Percentiles rank a stretch among this genome's conserved stretches.
Evolutionary conservation across 2,329 filamentous ascomycete species (phyloP).

Genomic region (Ophiostoma himal-ulmi): DNA sequence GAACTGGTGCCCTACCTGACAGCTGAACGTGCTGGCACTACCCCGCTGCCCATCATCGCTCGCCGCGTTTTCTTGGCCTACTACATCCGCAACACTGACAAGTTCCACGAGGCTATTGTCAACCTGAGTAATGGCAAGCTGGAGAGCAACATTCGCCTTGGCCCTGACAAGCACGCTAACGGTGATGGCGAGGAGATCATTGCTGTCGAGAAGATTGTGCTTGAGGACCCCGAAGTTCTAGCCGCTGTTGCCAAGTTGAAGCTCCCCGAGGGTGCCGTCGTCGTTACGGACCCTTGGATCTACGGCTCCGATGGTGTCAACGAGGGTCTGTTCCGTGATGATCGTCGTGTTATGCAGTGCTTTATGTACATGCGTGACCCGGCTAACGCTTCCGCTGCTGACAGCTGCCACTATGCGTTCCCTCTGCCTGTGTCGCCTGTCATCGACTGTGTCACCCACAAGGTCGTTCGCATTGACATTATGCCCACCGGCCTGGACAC

Average conservation of each 20-base stretch:
- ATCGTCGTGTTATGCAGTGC: conserved; percentile 46
- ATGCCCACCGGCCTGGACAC: conserved; percentile 49
- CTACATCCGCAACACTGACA: conserved; percentile 55
- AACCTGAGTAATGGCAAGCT: conserved; percentile 47
- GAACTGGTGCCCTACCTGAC: conserved; percentile 46
- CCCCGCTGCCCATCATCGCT: conserved; percentile 37
- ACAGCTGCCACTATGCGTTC: conserved; percentile 57
- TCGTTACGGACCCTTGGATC: conserved; percentile 60
- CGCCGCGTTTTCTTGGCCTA: conserved; percentile 52
- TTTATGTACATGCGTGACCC: conserved; percentile 63
- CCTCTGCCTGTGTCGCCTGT: conserved; percentile 55
- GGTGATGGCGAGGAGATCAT: conserved; percentile 57
- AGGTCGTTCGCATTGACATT: conserved; percentile 39
- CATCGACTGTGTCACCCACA: conserved; percentile 44
- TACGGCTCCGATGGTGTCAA: conserved; percentile 49
- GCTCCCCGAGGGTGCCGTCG: conserved; percentile 52
- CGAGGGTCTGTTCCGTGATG: conserved; percentile 24
- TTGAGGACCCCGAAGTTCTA: conserved; percentile 52
- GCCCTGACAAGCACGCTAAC: conserved; percentile 52
- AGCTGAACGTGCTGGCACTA: conserved; percentile 36
- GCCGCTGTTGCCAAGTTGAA: conserved; percentile 57
- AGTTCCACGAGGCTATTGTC: conserved; percentile 55
- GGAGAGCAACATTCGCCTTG: conserved; percentile 53
- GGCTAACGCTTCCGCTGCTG: conserved; percentile 50
- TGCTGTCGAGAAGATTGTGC: conserved; percentile 48